A percentile compares a stretch with the other conserved stretches of the same genome.
These are phyloP conservation scores for Volvariella volvacea DNA, from an alignment of 1,284 basidiomycete genomes.

Conservation along the genomic window DNA sequence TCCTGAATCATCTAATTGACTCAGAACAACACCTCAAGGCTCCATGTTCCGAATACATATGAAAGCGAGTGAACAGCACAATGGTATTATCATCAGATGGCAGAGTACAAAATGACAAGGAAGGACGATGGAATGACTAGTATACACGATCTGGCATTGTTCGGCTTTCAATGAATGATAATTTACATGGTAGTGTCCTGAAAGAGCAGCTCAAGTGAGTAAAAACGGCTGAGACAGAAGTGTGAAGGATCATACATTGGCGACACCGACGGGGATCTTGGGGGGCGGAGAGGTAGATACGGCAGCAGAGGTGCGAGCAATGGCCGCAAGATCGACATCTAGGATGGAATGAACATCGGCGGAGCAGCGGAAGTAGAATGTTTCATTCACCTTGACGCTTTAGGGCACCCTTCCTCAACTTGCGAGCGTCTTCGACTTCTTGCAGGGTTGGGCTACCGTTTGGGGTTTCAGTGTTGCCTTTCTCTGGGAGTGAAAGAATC, in stretches of 20 bases:
- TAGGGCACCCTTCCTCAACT: conserved; percentile 63
- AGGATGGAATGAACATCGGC: conserved; percentile 6
- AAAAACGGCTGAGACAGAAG: too few species aligned
- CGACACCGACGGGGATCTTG: neutral
- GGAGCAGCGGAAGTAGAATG: conserved; percentile 1
- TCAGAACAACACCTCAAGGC: too few species aligned
- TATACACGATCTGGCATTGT: too few species aligned
- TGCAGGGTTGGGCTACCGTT: conserved; percentile 24
- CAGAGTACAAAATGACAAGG: too few species aligned
- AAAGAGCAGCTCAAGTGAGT: too few species aligned
- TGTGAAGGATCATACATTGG: conserved; percentile 2
- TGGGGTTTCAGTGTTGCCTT: neutral
- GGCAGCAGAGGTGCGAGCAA: conserved; percentile 76
- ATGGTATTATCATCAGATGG: too few species aligned
- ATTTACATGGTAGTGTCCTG: too few species aligned
- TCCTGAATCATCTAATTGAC: too few species aligned
- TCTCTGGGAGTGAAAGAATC: conserved; percentile 10
- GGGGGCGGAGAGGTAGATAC: conserved; percentile 57
- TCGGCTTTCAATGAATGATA: too few species aligned
- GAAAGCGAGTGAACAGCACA: too few species aligned
- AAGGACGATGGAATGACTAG: too few species aligned
- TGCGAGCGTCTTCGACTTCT: conserved; percentile 55
- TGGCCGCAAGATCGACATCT: conserved; percentile 67
- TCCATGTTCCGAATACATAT: too few species aligned
- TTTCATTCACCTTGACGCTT: conserved; percentile 40